phyloP scores from a whole-genome alignment of 2,329 filamentous ascomycete genomes.

The Penicillium sp. region DNA sequence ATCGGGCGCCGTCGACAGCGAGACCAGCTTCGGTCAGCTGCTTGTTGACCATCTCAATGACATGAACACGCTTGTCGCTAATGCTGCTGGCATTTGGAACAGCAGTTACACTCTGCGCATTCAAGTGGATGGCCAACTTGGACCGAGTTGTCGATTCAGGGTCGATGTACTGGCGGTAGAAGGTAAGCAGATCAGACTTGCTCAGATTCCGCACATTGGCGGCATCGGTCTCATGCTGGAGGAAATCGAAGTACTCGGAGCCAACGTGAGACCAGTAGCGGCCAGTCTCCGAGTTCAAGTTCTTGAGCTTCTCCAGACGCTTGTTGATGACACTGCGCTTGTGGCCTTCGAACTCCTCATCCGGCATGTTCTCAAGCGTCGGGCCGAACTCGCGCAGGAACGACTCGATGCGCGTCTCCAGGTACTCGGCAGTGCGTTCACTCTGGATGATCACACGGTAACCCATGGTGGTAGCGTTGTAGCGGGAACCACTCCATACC shows the following conservation, averaged over 20 bases:
- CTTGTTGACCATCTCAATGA: constrained; percentile 46
- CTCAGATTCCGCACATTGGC: constrained; percentile 70
- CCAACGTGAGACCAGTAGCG: constrained; percentile 84
- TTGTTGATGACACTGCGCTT: constrained; percentile 87
- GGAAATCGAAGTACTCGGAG: constrained; percentile 86
- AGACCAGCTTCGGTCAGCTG: constrained; percentile 52
- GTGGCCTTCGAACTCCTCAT: constrained; percentile 83
- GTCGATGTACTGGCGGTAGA: constrained; percentile 74
- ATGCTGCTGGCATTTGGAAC: constrained; percentile 26
- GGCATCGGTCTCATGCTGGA: constrained; percentile 77
- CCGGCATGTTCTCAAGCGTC: constrained; percentile 71
- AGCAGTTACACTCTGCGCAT: constrained; percentile 65
- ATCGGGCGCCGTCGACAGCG: constrained; percentile 40
- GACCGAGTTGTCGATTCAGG: constrained; percentile 71
- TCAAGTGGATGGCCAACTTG: constrained; percentile 82
- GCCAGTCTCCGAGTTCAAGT: constrained; percentile 78
- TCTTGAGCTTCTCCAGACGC: constrained; percentile 87
- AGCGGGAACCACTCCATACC: constrained; percentile 77
- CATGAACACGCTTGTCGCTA: constrained; percentile 47
- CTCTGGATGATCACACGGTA: constrained; percentile 93
- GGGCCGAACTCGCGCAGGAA: constrained; percentile 71
- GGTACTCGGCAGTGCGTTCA: constrained; percentile 77
- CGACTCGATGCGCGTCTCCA: constrained; percentile 83
- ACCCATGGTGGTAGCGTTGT: constrained; percentile 74
- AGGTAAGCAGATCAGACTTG: constrained; percentile 76